Conservation (phyloP, 129 eudicot genomes). For the Rutidosis leptorrhynchoides region DNA sequence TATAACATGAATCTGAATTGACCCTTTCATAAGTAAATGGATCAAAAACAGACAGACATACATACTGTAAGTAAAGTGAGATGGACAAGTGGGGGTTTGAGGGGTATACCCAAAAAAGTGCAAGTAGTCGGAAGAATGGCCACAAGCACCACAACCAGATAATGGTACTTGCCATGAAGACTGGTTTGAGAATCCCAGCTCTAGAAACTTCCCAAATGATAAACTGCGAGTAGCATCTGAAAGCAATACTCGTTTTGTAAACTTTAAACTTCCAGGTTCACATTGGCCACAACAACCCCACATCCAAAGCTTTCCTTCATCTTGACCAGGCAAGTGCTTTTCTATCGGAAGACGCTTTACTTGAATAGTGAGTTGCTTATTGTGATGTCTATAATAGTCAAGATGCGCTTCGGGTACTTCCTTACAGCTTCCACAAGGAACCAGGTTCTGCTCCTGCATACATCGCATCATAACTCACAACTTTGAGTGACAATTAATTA, state of each 20-base stretch:
- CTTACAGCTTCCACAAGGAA: conserved; percentile 60
- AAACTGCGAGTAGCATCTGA: conserved; percentile 83
- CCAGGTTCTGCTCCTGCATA: conserved; percentile 62
- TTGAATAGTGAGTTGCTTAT: conserved; percentile 73
- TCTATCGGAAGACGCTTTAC: conserved; percentile 53
- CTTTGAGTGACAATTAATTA: no score
- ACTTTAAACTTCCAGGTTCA: conserved; percentile 60
- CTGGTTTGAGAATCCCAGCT: conserved; percentile 74
- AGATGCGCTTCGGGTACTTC: conserved; percentile 74
- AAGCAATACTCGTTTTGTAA: conserved; percentile 82
- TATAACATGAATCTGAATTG: neutral
- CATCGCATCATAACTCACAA: no score
- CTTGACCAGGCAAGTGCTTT: conserved; percentile 59
- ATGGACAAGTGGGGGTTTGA: neutral
- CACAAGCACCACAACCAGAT: conserved; percentile 74
- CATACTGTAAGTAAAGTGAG: neutral
- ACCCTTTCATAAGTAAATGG: neutral
- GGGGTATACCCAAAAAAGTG: conserved; percentile 85
- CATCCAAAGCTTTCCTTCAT: conserved; percentile 96
- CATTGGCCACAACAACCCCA: conserved; percentile 98
- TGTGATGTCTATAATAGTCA: conserved; percentile 77
- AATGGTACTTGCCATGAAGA: conserved; percentile 56
- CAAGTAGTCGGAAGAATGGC: conserved; percentile 75
- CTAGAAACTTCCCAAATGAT: conserved; percentile 92
- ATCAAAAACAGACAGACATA: neutral